Percentiles rank a stretch among this genome's conserved stretches.
Conservation (phyloP, 768 basidiomycete genomes). For the Cyathus striatus region DNA sequence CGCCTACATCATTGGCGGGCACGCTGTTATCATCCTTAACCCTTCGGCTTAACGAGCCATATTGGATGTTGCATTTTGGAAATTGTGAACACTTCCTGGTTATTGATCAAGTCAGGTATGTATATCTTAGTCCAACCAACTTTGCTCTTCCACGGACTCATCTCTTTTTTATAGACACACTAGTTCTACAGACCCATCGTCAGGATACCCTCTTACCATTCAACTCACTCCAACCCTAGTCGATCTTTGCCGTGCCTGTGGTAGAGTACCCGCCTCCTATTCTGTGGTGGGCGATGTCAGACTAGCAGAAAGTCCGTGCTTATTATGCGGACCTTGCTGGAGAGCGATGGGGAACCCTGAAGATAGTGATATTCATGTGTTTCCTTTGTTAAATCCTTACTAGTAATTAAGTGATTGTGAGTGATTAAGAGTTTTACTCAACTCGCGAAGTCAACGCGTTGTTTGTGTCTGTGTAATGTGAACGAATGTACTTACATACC, state of each 20-base stretch:
- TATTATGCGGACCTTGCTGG: conserved; percentile 76
- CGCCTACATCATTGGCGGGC: conserved; percentile 36
- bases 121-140: background rate
- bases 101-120: conserved; percentile 68
- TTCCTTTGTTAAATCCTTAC: no score
- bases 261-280: conserved; percentile 63
- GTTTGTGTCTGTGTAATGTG: background rate
- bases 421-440: no score
- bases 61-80: conserved; percentile 78
- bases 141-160: background rate
- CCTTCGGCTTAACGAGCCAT: conserved; percentile 68
- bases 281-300: conserved; percentile 69
- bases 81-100: conserved; percentile 80
- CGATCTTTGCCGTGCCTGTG: conserved; percentile 65
- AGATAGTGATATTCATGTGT: no score
- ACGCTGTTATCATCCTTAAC: conserved; percentile 48
- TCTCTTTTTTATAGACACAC: conserved; percentile 37
- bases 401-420: no score
- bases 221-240: conserved; percentile 59
- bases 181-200: conserved; percentile 49
- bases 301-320: conserved; percentile 72
- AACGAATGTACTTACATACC: background rate
- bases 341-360: conserved; percentile 54
- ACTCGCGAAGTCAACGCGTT: background rate
- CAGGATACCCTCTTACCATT: conserved; percentile 63